phyloP scores from a whole-genome alignment of 2,329 filamentous ascomycete species.

The Botrytis fabae region DNA sequence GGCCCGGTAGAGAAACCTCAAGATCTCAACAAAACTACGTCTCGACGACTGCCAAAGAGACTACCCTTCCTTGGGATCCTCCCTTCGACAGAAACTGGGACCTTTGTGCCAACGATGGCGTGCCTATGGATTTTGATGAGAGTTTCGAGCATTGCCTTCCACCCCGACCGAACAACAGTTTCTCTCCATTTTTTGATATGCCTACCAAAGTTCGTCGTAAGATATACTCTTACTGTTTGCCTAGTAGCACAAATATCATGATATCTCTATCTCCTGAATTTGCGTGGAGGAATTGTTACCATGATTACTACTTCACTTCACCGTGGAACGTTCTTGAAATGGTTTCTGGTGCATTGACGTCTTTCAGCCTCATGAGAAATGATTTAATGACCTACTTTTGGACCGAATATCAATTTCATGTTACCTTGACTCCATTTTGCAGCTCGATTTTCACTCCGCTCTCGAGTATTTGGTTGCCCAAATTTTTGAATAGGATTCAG shows the following conservation, averaged over 20 bases:
- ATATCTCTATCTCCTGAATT: conserved; percentile 35
- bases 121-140: not conserved
- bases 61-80: conserved; percentile 14
- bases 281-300: conserved; percentile 34
- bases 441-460: conserved; percentile 35
- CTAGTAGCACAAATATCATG: conserved; percentile 27
- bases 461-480: conserved; percentile 34
- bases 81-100: conserved; percentile 27
- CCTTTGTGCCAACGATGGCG: conserved; percentile 23
- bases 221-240: conserved; percentile 37
- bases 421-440: conserved; percentile 36
- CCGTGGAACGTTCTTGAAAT: conserved; percentile 35
- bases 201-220: conserved; percentile 29
- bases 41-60: not conserved
- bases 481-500: conserved; percentile 34
- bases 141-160: conserved; percentile 14
- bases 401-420: conserved; percentile 39
- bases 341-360: conserved; percentile 31
- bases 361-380: conserved; percentile 31
- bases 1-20: not conserved
- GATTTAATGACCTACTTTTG: conserved; percentile 41
- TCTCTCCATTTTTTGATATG: conserved; percentile 28
- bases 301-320: conserved; percentile 32
- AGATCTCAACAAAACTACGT: not conserved
- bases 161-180: not conserved